Evolutionary conservation across 192 early-diverging fungal genomes (phyloP).

Genomic region (Chytriomyces hyalinus): DNA sequence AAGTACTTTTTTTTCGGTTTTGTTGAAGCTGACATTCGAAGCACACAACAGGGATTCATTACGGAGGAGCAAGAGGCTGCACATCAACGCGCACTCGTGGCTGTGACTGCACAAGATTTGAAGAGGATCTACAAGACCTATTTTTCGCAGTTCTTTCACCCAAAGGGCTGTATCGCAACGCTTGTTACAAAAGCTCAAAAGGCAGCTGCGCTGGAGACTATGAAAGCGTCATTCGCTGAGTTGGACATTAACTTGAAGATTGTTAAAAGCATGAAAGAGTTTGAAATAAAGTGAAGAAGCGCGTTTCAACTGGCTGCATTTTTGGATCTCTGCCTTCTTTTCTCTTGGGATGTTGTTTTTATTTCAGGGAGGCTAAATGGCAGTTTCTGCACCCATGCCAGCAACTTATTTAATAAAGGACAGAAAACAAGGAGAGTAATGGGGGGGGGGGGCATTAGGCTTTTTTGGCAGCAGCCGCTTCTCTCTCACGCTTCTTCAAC

Average conservation of each 20-base stretch:
- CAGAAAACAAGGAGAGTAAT: no score
- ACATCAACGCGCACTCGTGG: slow-evolving; percentile 52
- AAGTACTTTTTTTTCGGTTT: slow-evolving; percentile 31
- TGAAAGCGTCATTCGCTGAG: not conserved
- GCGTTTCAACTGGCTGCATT: no score
- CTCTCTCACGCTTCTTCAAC: slow-evolving; percentile 63
- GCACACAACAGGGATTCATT: slow-evolving; percentile 53
- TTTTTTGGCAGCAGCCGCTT: slow-evolving; percentile 33
- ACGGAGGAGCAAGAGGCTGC: slow-evolving; percentile 57
- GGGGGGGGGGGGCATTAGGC: not conserved
- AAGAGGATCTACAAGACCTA: slow-evolving; percentile 60
- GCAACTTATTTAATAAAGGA: no score
- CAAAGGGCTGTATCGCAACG: not conserved
- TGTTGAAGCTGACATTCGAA: not conserved
- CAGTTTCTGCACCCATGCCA: no score
- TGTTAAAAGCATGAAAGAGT: slow-evolving; percentile 20
- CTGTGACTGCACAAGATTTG: slow-evolving; percentile 57
- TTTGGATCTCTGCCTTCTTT: no score
- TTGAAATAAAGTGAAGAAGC: not conserved
- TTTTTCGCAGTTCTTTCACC: slow-evolving; percentile 62
- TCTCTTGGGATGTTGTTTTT: no score
- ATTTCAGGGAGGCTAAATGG: no score
- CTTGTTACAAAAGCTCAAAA: slow-evolving; percentile 23
- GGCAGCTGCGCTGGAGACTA: not conserved
- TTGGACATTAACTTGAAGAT: slow-evolving; percentile 20